Evolutionary conservation across 1,139 yeast species (phyloP).

Genomic region (Pichia sp.): DNA sequence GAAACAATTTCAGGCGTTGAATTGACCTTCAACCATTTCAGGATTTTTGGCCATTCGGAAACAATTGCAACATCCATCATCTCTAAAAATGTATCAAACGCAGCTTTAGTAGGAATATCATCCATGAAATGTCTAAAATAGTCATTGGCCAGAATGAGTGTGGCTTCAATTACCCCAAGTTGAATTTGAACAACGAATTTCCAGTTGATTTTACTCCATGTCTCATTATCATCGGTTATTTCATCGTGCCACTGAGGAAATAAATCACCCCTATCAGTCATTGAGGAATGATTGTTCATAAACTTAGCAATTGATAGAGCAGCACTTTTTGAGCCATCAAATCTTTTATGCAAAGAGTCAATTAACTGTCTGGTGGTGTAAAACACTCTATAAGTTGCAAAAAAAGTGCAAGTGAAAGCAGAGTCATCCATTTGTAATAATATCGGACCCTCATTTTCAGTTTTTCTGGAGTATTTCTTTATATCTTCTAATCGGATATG

Average conservation of each 20-base stretch:
- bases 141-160: constrained; percentile 65
- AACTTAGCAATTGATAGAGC: constrained; percentile 44
- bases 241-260: constrained; percentile 54
- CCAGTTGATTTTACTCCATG: constrained; percentile 40
- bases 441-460: constrained; percentile 15
- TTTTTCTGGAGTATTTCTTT: constrained; percentile 30
- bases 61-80: constrained; percentile 63
- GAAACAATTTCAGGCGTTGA: constrained; percentile 11
- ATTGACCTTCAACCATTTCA: constrained; percentile 34
- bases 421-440: constrained; percentile 53
- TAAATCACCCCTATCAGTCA: not conserved
- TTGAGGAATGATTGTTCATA: not conserved
- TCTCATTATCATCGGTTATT: constrained; percentile 21
- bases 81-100: constrained; percentile 63
- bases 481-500: constrained; percentile 42
- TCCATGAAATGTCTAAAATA: constrained; percentile 75
- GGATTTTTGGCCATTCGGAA: constrained; percentile 64
- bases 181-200: constrained; percentile 67
- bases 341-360: constrained; percentile 48
- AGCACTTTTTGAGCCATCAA: constrained; percentile 56
- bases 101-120: constrained; percentile 56
- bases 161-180: constrained; percentile 74
- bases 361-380: constrained; percentile 50
- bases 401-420: constrained; percentile 56
- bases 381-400: constrained; percentile 62